These are phyloP conservation scores for Pleurotus pulmonarius DNA, from an alignment of 768 basidiomycete species.

Conservation along the genomic window DNA sequence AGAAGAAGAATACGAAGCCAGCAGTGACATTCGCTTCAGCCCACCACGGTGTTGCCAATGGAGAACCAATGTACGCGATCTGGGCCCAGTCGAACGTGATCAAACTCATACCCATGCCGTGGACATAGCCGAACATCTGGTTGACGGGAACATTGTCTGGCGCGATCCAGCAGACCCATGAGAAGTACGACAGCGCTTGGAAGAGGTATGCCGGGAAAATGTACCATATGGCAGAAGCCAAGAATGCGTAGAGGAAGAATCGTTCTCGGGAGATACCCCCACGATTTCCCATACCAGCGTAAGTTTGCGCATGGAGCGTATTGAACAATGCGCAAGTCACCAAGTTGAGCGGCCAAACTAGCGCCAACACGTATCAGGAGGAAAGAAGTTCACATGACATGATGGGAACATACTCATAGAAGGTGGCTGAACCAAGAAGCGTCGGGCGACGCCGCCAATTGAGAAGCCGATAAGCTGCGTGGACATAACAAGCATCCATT, in stretches of 20 bases:
- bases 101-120: conserved; percentile 62
- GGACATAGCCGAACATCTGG: conserved; percentile 69
- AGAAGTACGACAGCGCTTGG: conserved; percentile 59
- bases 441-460: conserved; percentile 65
- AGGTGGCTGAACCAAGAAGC: conserved; percentile 73
- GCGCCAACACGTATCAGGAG: conserved; percentile 25
- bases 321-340: conserved; percentile 77
- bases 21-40: conserved; percentile 43
- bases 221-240: conserved; percentile 59
- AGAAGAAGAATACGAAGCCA: conserved; percentile 16
- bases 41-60: conserved; percentile 64
- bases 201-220: conserved; percentile 71
- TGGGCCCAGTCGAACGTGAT: conserved; percentile 80
- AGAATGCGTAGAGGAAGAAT: conserved; percentile 70
- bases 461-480: conserved; percentile 82
- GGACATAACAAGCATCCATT: conserved; percentile 77
- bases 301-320: conserved; percentile 72
- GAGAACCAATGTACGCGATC: conserved; percentile 53
- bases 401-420: conserved; percentile 50
- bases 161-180: conserved; percentile 60
- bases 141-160: conserved; percentile 68
- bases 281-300: conserved; percentile 62
- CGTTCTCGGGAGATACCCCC: conserved; percentile 71
- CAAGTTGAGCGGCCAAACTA: conserved; percentile 80
- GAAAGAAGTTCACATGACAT: background rate